Percentiles rank a stretch among this genome's conserved stretches.
Evolutionary conservation across 768 basidiomycete species (phyloP).

Genomic region (Boletus bicolor): DNA sequence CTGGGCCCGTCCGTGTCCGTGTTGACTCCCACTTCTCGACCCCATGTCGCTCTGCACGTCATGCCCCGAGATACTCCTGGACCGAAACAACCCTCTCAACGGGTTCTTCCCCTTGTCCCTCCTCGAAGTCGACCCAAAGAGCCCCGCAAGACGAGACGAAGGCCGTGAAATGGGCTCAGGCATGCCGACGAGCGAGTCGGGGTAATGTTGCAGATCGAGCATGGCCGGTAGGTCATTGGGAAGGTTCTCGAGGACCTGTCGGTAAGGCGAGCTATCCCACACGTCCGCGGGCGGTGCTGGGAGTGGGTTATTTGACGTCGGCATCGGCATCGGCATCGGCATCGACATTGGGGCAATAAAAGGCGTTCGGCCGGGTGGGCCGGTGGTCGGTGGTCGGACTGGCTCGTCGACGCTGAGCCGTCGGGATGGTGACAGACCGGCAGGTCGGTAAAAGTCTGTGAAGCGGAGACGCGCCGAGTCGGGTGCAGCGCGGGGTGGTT

Average conservation of each 20-base stretch:
- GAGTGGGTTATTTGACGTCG: conserved; percentile 48
- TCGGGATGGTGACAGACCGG: conserved; percentile 8
- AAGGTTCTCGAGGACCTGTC: conserved; percentile 46
- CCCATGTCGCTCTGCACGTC: conserved; percentile 16
- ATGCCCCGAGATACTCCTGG: conserved; percentile 34
- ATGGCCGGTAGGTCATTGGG: conserved; percentile 39
- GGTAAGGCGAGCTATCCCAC: conserved; percentile 57
- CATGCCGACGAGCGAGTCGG: not conserved
- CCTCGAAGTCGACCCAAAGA: conserved; percentile 27
- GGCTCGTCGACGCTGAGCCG: not conserved
- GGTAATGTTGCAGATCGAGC: conserved; percentile 6
- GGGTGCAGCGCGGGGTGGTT: conserved; percentile 6
- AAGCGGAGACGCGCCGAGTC: conserved; percentile 25
- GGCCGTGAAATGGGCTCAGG: conserved; percentile 21
- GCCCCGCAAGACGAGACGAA: conserved; percentile 14
- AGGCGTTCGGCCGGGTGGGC: conserved; percentile 12
- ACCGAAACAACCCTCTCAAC: conserved; percentile 44
- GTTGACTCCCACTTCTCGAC: conserved; percentile 14
- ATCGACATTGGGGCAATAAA: conserved; percentile 2
- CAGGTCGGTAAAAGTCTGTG: conserved; percentile 27
- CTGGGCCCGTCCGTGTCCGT: conserved; percentile 19
- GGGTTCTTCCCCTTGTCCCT: conserved; percentile 36
- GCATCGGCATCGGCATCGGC: conserved; percentile 1
- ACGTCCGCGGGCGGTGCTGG: conserved; percentile 61
- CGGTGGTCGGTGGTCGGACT: conserved; percentile 3